Evolutionary conservation across 345 rosid genomes (phyloP).

Genomic region (Passiflora organensis): DNA sequence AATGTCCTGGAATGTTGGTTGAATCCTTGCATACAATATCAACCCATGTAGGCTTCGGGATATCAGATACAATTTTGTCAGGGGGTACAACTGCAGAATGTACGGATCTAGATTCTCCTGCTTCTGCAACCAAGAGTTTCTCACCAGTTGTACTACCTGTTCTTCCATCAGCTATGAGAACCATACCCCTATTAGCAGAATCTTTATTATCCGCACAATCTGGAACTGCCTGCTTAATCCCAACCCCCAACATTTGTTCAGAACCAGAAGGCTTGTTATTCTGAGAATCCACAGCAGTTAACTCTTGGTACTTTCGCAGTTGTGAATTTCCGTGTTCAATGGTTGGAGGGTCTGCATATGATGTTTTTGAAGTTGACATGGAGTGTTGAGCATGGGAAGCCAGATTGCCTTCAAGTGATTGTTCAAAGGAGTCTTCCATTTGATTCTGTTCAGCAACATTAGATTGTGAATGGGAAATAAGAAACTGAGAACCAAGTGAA

Average conservation of each 20-base stretch:
- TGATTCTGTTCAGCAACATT: constrained; percentile 38
- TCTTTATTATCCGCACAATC: constrained; percentile 17
- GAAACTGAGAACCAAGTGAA: constrained; percentile 62
- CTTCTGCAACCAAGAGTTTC: constrained; percentile 14
- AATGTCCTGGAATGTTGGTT: constrained; percentile 14
- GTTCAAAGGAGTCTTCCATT: constrained; percentile 38
- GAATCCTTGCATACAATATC: constrained; percentile 9
- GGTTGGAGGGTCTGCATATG: constrained; percentile 23
- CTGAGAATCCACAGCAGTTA: constrained; percentile 36
- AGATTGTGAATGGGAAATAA: constrained; percentile 45
- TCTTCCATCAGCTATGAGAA: constrained; percentile 21
- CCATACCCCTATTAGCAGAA: constrained; percentile 26
- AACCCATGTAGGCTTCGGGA: constrained; percentile 20
- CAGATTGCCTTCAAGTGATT: constrained; percentile 32
- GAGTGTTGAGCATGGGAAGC: constrained; percentile 45
- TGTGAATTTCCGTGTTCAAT: constrained; percentile 36
- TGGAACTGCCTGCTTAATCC: constrained; percentile 30
- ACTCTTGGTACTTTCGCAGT: constrained; percentile 39
- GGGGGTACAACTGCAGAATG: constrained; percentile 20
- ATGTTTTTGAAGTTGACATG: constrained; percentile 23
- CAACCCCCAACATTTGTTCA: constrained; percentile 32
- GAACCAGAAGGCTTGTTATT: constrained; percentile 29
- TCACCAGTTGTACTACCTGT: constrained; percentile 16
- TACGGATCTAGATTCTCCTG: constrained; percentile 25
- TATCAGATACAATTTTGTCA: constrained; percentile 29